Base-by-base conservation (phyloP, 305 asterid genomes). In the Ajuga reptans region DNA sequence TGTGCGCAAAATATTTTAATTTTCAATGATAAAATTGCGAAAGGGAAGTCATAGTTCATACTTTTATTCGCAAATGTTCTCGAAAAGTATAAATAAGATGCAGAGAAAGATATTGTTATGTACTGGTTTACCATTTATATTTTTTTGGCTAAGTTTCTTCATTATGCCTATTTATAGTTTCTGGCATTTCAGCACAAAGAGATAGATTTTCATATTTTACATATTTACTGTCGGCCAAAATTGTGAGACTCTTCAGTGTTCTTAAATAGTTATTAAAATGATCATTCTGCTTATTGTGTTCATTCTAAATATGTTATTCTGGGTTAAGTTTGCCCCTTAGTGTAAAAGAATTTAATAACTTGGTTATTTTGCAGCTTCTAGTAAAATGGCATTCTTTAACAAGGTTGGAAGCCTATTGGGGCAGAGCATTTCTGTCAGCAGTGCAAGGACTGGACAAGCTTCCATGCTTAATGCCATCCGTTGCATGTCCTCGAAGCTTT, bases 401-500 rank as follows among this genome's bases (percentile, higher is more conserved):
- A 89, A 74, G 76, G 68, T 84, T 4, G 86, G 92, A 21, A 56
- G 84, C 66, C 57, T 86, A 16, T 71, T 89, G 78, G 84, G 72
- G 83, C 89, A 76, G 76, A 78, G 72, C 63, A 49, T 78, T 41
- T 78, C 86, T 15, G 66, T 60, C n/a, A 63, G 76, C 66, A 72
- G 71, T 66, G 75, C 77, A 33, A 11, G 68, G 69, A 74, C 14
- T 72, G 82, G 80, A 41, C 86, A 80, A 10, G 66, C 79, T 24
- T 77, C 90, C 7, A 83, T 87, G 86, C 50, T 79, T 27, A 82
- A 81, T 58, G 86, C 95, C 34, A 42, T 84, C 17, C 94, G 96
- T 12, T 69, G 84, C 91, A 88, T 92, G 96, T 84, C 96, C 11
- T 67, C 83, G 1, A 89, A 76, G 82, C 96, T 92, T 64, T 92